Percentiles rank a stretch among this genome's conserved stretches.
Evolutionary conservation across 2,329 filamentous ascomycete species (phyloP).

Genomic region (Geosmithia putterillii): DNA sequence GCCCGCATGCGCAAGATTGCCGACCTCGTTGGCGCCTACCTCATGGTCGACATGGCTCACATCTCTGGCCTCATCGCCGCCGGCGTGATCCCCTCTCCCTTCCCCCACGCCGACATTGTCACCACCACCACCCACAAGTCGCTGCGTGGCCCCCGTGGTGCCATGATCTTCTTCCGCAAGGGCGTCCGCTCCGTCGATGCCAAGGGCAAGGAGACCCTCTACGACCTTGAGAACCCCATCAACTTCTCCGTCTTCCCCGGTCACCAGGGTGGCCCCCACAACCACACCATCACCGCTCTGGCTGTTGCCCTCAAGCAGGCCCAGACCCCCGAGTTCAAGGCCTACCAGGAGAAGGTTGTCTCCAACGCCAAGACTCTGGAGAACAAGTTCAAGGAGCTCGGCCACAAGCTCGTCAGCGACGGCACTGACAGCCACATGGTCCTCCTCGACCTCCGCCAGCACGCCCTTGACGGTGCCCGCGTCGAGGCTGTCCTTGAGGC

Average conservation of each 20-base stretch:
- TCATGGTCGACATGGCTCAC: constrained; percentile 96
- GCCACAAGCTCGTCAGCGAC: constrained; percentile 88
- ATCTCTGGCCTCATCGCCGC: constrained; percentile 93
- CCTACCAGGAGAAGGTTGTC: constrained; percentile 87
- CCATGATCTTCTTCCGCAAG: constrained; percentile 99
- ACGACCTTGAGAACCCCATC: constrained; percentile 91
- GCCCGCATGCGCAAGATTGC: constrained; percentile 91
- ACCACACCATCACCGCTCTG: constrained; percentile 97
- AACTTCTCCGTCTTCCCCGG: constrained; percentile 99
- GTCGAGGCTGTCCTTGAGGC: constrained; percentile 94
- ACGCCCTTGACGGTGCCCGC: constrained; percentile 80
- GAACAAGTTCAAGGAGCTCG: constrained; percentile 69
- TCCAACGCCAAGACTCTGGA: constrained; percentile 90
- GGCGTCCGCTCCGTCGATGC: constrained; percentile 80
- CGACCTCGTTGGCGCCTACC: constrained; percentile 85
- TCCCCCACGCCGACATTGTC: constrained; percentile 86
- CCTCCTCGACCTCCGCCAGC: constrained; percentile 81
- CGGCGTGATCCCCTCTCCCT: constrained; percentile 86
- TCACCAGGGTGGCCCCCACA: constrained; percentile 96
- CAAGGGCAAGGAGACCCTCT: constrained; percentile 85
- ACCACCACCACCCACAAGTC: constrained; percentile 99
- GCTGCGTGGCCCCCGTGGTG: constrained; percentile 88
- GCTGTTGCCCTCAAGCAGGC: constrained; percentile 94
- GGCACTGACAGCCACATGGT: constrained; percentile 98
- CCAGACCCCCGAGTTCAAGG: constrained; percentile 76